Conservation (phyloP, 2,329 filamentous ascomycete genomes). For the Talaromyces sp. region DNA sequence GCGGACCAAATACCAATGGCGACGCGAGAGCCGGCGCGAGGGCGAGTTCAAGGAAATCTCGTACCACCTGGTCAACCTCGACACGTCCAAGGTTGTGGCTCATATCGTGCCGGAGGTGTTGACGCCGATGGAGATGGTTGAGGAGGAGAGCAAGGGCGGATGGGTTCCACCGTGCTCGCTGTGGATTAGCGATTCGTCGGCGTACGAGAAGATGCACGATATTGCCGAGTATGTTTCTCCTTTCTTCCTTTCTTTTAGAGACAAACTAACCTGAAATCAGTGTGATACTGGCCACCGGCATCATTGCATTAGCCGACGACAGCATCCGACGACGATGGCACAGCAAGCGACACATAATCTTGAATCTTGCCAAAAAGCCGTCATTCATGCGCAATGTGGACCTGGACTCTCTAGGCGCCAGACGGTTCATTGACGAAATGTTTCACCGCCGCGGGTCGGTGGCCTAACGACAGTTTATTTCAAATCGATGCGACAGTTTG, state of each 20-base stretch:
- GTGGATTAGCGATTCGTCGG: constrained; percentile 73
- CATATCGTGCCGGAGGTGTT: constrained; percentile 79
- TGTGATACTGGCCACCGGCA: constrained; percentile 82
- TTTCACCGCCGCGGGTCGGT: constrained; percentile 49
- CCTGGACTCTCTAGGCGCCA: constrained; percentile 58
- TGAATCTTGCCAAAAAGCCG: constrained; percentile 49
- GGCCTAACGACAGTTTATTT: neutral
- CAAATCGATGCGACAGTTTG: neutral
- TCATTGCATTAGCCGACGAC: constrained; percentile 84
- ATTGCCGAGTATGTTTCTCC: constrained; percentile 72
- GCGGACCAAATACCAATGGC: constrained; percentile 82
- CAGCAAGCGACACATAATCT: constrained; percentile 46
- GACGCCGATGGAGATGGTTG: constrained; percentile 62
- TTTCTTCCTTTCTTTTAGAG: neutral
- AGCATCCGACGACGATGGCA: constrained; percentile 78
- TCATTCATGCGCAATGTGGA: constrained; percentile 48
- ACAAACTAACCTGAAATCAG: constrained; percentile 40
- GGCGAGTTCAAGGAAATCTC: constrained; percentile 60
- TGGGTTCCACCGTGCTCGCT: constrained; percentile 89
- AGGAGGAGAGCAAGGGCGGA: constrained; percentile 72
- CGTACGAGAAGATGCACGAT: constrained; percentile 68
- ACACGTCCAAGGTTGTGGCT: constrained; percentile 62
- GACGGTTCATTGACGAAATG: constrained; percentile 58
- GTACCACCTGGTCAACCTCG: constrained; percentile 72
- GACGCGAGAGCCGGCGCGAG: constrained; percentile 64